A percentile compares a stretch with the other conserved stretches of the same genome.
phyloP scores from a whole-genome alignment of 345 rosid species.

The Pseudoturritis turrita region DNA sequence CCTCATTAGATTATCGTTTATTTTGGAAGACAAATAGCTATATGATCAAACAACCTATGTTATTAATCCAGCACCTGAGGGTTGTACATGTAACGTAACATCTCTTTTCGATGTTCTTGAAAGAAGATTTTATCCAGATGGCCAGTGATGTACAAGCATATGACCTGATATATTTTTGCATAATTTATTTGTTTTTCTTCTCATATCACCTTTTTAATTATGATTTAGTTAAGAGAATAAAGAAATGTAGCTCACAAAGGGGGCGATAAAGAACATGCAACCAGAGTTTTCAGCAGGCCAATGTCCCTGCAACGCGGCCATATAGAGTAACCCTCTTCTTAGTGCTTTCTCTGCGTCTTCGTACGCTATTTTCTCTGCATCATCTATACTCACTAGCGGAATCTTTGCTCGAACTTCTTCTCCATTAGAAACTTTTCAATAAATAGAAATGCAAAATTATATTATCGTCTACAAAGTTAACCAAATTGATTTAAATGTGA shows the following conservation, averaged over 20 bases:
- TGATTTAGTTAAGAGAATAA: not conserved
- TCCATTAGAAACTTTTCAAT: constrained; percentile 17
- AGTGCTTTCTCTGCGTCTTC: constrained; percentile 2
- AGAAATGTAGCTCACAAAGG: constrained; percentile 20
- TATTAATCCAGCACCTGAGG: too few relatives aligned
- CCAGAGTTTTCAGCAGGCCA: constrained; percentile 43
- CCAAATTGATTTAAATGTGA: too few relatives aligned
- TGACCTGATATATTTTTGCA: not conserved
- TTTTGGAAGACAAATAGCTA: too few relatives aligned
- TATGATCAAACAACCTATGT: too few relatives aligned
- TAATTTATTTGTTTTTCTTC: not conserved
- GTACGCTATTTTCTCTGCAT: constrained; percentile 1
- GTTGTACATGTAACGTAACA: constrained; percentile 11
- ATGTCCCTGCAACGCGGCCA: constrained; percentile 29
- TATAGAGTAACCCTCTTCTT: constrained; percentile 25
- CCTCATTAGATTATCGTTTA: too few relatives aligned
- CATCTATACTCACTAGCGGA: constrained; percentile 9
- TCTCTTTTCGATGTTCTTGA: not conserved
- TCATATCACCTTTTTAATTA: not conserved
- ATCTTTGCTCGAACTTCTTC: constrained; percentile 16
- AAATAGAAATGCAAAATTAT: not conserved
- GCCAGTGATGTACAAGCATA: constrained; percentile 20
- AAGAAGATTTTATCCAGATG: constrained; percentile 2
- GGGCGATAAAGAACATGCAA: constrained; percentile 48
- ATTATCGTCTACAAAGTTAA: not conserved